Evolutionary conservation across 2,329 filamentous ascomycete species (phyloP).

Genomic region (Ceratocystis lukuohia): DNA sequence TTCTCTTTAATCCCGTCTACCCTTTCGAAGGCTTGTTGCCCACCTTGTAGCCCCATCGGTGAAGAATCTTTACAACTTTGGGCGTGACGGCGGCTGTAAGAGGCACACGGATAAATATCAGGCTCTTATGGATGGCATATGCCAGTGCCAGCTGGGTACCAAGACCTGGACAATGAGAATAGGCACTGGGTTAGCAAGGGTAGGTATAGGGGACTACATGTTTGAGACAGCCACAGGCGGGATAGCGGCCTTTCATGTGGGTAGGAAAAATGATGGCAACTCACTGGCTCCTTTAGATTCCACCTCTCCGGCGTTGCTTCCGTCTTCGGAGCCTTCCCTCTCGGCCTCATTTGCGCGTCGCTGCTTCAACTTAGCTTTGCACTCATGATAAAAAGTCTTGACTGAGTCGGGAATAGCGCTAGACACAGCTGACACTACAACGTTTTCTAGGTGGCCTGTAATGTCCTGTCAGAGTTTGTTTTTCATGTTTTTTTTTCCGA

Average conservation of each 20-base stretch:
- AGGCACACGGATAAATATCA: slow-evolving; percentile 92
- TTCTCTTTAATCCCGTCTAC: slow-evolving; percentile 11
- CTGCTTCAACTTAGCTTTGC: slow-evolving; percentile 22
- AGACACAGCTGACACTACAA: slow-evolving; percentile 47
- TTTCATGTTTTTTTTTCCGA: neutral
- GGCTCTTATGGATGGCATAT: slow-evolving; percentile 94
- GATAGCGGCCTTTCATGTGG: neutral
- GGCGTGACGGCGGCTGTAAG: slow-evolving; percentile 81
- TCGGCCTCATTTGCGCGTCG: slow-evolving; percentile 26
- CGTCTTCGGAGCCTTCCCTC: slow-evolving; percentile 33
- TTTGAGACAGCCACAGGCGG: too few species aligned
- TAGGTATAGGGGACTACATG: too few species aligned
- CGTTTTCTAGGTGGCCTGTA: slow-evolving; percentile 49
- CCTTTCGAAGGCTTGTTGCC: slow-evolving; percentile 48
- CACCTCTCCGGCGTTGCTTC: neutral
- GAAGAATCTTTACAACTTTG: slow-evolving; percentile 79
- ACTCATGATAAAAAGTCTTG: slow-evolving; percentile 28
- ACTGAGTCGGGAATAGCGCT: slow-evolving; percentile 43
- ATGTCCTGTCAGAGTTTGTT: neutral
- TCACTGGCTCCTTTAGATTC: slow-evolving; percentile 48
- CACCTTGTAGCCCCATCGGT: slow-evolving; percentile 89
- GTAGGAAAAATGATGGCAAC: slow-evolving; percentile 29
- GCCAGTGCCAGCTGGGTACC: slow-evolving; percentile 80
- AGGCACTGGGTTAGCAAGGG: neutral
- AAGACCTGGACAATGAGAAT: slow-evolving; percentile 34